Evolutionary conservation across 1,284 basidiomycete genomes (phyloP), one percentile per base, ranked within the genome.

Genomic region (Athelia sp.): DNA sequence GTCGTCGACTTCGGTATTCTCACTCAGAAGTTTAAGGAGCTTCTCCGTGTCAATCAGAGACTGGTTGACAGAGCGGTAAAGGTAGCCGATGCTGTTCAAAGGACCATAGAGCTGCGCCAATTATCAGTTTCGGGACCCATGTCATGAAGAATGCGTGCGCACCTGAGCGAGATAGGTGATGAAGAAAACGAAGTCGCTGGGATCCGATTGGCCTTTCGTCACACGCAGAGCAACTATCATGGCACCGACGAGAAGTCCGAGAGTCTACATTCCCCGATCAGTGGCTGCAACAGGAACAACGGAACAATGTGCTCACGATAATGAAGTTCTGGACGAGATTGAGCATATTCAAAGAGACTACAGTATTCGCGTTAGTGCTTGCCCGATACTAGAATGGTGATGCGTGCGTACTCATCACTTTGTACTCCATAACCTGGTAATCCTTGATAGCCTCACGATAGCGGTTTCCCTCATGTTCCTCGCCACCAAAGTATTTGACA

Each of bases 401-500:
- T 23, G 15, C 18, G 17, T 26, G 51, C 38, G 44, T 15, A 45
- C 84, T 64, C 55, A 87, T 82, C 49, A 92, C 88, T 59, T 76
- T 79, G 64, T 82, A 87, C 61, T 92, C 89, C 46, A 89, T 68
- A 19, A 68, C 63, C 61, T 93, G 90, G 59, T 93, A 93, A 52
- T 85, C 76, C n/a, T 73, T 69, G 55, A 93, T 77, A 2, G 91
- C 87, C 18, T 82, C 75, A 11, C 75, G 66, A 62, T 93, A 93
- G 24, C 91, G 79, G 45, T 76, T 74, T 17, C 79, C 81, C 63
- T 94, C 92, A 60, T 90, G 86, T 29, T 79, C 74, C 65, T 95
- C 91, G 23, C 90, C 88, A 26, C 81, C 81, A 64, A 92, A 93
- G 67, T 90, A 90, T 63, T 90, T 90, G 55, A 93, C 87, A 11